Base-by-base conservation (phyloP, 257 asterid genomes). In the Eucommia ulmoides region DNA sequence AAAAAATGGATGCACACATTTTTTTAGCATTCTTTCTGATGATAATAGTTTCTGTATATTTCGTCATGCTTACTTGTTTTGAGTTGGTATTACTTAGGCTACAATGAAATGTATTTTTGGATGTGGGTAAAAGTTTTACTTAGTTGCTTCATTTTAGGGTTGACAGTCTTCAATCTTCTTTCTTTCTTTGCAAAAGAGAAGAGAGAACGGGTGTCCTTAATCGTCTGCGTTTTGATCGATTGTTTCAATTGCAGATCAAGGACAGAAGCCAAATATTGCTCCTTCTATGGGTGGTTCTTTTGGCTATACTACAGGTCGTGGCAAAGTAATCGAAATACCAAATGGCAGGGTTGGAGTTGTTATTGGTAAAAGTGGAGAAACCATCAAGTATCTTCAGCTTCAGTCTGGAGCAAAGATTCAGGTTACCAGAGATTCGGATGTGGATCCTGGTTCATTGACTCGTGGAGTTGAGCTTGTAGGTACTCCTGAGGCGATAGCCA, bases 351-450 rank as follows among this genome's bases (percentile, higher is more conserved):
- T 85, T 61, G 96, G 98, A 2, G 88, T 85, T 17, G 82, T 85
- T 49, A 85, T 89, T 61, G 96, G 96, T 23, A 82, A 80, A 71
- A 93, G 84, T 23, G 98, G 96, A 0, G 98, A 89, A 59, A 89
- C 96, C 33, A 85, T 89, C 54, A 89, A 85, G 67, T 72, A 74
- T 44, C 92, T 85, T 53, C 94, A 89, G 55, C 60, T 58, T 45
- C 86, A 77, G 65, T 82, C 96, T 11, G 96, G 98, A 33, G 94
- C 98, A 19, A 88, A 83, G 68, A 85, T 89, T 73, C 96, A 89
- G 75, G 93, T 85, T 50, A 88, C 69, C 7, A 56, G 64, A 25
- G 69, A 64, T 26, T 33, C 26, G 49, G 65, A 64, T 56, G 60
- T 60, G 29, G 69, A 64, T 45, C 64, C 64, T 20, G 35, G 46